Evolutionary conservation across 257 asterid species (phyloP).

Genomic region (Sherardia arvensis): DNA sequence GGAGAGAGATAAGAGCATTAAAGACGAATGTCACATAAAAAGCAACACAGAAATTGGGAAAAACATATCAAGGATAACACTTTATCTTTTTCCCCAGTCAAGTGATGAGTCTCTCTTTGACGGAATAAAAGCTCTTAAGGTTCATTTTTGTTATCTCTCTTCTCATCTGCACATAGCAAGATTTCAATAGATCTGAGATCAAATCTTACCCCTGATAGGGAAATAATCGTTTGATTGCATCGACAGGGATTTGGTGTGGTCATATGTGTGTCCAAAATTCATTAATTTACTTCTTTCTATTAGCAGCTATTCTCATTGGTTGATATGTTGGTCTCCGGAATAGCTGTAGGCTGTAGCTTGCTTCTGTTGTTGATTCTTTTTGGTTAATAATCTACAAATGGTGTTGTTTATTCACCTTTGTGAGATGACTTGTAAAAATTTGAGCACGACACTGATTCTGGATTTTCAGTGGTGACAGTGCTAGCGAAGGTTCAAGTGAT

Average conservation of each 20-base stretch:
- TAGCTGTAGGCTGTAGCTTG: neutral
- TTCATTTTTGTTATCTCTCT: neutral
- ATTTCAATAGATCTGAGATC: neutral
- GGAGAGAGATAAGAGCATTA: neutral
- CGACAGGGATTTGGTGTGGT: no score
- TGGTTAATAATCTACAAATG: neutral
- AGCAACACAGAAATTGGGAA: no score
- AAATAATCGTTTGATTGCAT: neutral
- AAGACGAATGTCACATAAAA: neutral
- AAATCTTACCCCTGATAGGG: neutral
- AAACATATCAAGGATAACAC: no score
- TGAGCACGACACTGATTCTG: neutral
- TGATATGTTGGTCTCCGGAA: neutral
- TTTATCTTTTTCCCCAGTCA: neutral
- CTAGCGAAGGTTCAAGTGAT: slow-evolving; percentile 79
- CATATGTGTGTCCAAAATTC: neutral
- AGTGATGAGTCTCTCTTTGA: neutral
- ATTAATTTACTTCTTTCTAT: neutral
- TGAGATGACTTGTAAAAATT: slow-evolving; percentile 4
- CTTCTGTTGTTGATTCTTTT: neutral
- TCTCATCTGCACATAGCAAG: neutral
- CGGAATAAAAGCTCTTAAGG: neutral
- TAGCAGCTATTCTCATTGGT: neutral
- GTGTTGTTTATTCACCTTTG: neutral
- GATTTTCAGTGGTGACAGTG: slow-evolving; percentile 76